Percentiles rank a stretch among this genome's conserved stretches.
Evolutionary conservation across 805 yeast genomes (phyloP).

Genomic region (Yarrowia phangngaensis): DNA sequence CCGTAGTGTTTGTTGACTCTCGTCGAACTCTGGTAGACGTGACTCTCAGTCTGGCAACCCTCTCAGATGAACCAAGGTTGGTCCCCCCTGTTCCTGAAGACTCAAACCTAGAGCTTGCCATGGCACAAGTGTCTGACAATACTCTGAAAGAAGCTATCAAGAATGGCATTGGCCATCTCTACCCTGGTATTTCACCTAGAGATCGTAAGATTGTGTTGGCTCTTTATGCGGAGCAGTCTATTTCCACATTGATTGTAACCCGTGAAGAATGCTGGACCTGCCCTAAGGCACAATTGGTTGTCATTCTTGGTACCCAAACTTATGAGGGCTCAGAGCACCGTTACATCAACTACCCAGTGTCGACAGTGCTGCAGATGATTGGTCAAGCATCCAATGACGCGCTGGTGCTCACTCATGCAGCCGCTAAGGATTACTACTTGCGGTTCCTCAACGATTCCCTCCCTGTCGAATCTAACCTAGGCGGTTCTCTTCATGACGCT

Average conservation of each 20-base stretch:
- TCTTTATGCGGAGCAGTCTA: slow-evolving; percentile 48
- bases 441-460: slow-evolving; percentile 68
- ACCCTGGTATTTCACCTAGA: slow-evolving; percentile 51
- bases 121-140: slow-evolving; percentile 48
- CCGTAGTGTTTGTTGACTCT: slow-evolving; percentile 57
- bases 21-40: slow-evolving; percentile 53
- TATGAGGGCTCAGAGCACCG: slow-evolving; percentile 74
- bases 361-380: slow-evolving; percentile 43
- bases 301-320: slow-evolving; percentile 66
- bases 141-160: slow-evolving; percentile 45
- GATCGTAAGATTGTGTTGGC: slow-evolving; percentile 58
- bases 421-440: slow-evolving; percentile 59
- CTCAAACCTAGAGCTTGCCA: slow-evolving; percentile 42
- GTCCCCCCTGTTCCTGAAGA: slow-evolving; percentile 44
- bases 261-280: slow-evolving; percentile 50
- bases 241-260: slow-evolving; percentile 59
- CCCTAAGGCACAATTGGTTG: slow-evolving; percentile 54
- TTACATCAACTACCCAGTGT: slow-evolving; percentile 62
- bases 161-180: slow-evolving; percentile 63
- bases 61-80: slow-evolving; percentile 37
- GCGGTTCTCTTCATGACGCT: slow-evolving; percentile 57
- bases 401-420: slow-evolving; percentile 53
- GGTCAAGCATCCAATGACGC: slow-evolving; percentile 41
- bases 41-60: slow-evolving; percentile 45
- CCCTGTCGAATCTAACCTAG: slow-evolving; percentile 79